These are phyloP conservation scores for Insectozyma bohioensis DNA, from an alignment of 1,139 yeast genomes.

Conservation along the genomic window DNA sequence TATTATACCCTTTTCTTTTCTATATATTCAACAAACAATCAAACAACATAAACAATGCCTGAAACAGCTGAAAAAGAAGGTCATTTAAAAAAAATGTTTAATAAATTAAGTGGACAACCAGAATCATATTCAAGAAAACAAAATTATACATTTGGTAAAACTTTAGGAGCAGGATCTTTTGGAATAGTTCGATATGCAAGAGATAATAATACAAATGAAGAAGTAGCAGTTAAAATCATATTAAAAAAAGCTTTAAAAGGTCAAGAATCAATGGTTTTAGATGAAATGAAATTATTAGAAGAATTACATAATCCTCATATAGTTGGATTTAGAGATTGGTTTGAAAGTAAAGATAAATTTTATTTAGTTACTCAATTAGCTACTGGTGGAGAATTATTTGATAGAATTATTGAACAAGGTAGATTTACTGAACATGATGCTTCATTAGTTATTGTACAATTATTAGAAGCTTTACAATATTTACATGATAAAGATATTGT, in stretches of 20 bases:
- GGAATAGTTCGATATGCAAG: constrained; percentile 85
- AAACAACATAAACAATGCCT: constrained; percentile 1
- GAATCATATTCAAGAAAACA: constrained; percentile 62
- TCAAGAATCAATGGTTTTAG: constrained; percentile 67
- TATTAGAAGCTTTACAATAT: constrained; percentile 71
- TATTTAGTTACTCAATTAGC: constrained; percentile 79
- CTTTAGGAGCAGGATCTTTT: constrained; percentile 89
- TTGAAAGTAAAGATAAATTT: constrained; percentile 77
- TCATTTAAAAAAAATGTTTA: constrained; percentile 35
- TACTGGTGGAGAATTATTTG: constrained; percentile 90
- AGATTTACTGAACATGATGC: constrained; percentile 87
- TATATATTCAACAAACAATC: no score
- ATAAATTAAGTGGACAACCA: constrained; percentile 73
- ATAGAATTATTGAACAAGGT: constrained; percentile 73
- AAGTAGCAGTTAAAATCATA: constrained; percentile 85
- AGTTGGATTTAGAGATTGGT: constrained; percentile 83
- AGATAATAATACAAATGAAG: constrained; percentile 55
- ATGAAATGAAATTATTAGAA: constrained; percentile 69
- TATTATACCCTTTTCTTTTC: no score
- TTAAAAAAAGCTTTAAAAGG: constrained; percentile 80
- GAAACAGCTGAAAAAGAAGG: constrained; percentile 9
- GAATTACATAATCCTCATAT: constrained; percentile 76
- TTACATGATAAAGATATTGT: constrained; percentile 75
- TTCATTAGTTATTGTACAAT: constrained; percentile 62
- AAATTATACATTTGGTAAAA: constrained; percentile 69